Evolutionary conservation across 805 yeast species (phyloP).

Genomic region (Saccharomycopsis sp.): DNA sequence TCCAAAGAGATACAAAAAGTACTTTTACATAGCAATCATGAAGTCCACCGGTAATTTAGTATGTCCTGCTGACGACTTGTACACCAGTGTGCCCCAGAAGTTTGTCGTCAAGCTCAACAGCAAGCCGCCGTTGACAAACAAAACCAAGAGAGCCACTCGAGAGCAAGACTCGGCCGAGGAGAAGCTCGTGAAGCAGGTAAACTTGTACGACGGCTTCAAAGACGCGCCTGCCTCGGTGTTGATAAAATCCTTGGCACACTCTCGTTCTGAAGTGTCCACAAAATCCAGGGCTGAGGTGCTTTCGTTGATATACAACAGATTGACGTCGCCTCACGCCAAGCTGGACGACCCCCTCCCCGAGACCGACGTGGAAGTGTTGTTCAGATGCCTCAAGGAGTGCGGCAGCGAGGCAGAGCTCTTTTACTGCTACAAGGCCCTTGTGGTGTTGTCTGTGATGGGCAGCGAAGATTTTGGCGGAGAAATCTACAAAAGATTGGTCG

Average conservation of each 20-base stretch:
- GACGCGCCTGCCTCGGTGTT: background rate
- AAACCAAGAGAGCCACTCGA: background rate
- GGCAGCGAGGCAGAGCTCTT: slow-evolving; percentile 9
- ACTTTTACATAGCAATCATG: too few species aligned
- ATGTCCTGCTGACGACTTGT: slow-evolving; percentile 9
- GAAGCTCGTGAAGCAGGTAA: background rate
- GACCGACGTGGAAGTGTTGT: slow-evolving; percentile 1
- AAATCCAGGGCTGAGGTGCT: slow-evolving; percentile 8
- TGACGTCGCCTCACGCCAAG: background rate
- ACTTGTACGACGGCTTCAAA: background rate
- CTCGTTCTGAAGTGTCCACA: slow-evolving; percentile 13
- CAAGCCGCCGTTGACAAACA: background rate
- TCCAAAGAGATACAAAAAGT: too few species aligned
- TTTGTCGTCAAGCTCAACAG: background rate
- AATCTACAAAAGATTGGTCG: too few species aligned
- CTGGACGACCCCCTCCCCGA: background rate
- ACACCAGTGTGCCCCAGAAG: slow-evolving; percentile 6
- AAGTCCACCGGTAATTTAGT: background rate
- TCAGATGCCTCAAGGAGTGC: slow-evolving; percentile 6
- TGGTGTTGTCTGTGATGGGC: slow-evolving; percentile 5
- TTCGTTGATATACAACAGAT: slow-evolving; percentile 3
- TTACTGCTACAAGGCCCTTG: slow-evolving; percentile 13
- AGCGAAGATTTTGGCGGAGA: slow-evolving; percentile 14
- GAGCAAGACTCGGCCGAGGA: background rate
- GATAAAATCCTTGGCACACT: slow-evolving; percentile 5